Percentiles rank a stretch among this genome's conserved stretches.
Evolutionary conservation across 2,329 filamentous ascomycete genomes (phyloP).

Genomic region (Pezicula rhizophila): DNA sequence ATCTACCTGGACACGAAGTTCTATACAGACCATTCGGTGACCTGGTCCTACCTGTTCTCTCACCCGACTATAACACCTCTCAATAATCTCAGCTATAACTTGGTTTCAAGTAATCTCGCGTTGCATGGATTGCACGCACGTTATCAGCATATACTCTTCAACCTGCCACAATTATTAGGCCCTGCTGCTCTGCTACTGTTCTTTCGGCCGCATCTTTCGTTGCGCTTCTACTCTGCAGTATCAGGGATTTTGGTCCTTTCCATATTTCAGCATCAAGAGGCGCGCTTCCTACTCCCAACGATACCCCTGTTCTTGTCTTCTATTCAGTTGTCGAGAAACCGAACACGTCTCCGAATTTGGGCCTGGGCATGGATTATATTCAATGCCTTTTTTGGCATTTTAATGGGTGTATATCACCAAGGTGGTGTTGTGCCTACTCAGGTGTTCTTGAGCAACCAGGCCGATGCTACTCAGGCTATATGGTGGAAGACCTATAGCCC

Average conservation of each 20-base stretch:
- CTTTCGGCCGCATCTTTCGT: slow-evolving; percentile 47
- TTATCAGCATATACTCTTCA: slow-evolving; percentile 70
- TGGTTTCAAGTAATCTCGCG: slow-evolving; percentile 62
- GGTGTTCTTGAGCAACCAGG: slow-evolving; percentile 64
- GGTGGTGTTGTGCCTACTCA: slow-evolving; percentile 72
- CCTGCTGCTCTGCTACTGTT: slow-evolving; percentile 60
- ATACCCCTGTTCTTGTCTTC: slow-evolving; percentile 74
- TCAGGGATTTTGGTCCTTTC: slow-evolving; percentile 67
- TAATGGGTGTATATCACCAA: slow-evolving; percentile 82
- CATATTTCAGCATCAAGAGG: slow-evolving; percentile 72
- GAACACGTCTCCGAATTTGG: slow-evolving; percentile 47
- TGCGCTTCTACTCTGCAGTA: slow-evolving; percentile 66
- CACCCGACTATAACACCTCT: slow-evolving; percentile 68
- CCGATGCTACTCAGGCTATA: slow-evolving; percentile 56
- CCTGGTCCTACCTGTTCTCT: slow-evolving; percentile 56
- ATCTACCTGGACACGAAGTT: slow-evolving; percentile 81
- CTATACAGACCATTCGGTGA: slow-evolving; percentile 60
- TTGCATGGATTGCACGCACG: slow-evolving; percentile 72
- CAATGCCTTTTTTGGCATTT: slow-evolving; percentile 58
- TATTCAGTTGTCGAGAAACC: slow-evolving; percentile 55
- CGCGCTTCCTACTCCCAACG: slow-evolving; percentile 69
- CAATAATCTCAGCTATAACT: slow-evolving; percentile 75
- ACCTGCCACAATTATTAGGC: slow-evolving; percentile 66
- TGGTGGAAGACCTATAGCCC: slow-evolving; percentile 89
- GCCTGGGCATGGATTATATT: slow-evolving; percentile 60